Conservation (phyloP, 441 rosid species). For the Viola pubescens region DNA sequence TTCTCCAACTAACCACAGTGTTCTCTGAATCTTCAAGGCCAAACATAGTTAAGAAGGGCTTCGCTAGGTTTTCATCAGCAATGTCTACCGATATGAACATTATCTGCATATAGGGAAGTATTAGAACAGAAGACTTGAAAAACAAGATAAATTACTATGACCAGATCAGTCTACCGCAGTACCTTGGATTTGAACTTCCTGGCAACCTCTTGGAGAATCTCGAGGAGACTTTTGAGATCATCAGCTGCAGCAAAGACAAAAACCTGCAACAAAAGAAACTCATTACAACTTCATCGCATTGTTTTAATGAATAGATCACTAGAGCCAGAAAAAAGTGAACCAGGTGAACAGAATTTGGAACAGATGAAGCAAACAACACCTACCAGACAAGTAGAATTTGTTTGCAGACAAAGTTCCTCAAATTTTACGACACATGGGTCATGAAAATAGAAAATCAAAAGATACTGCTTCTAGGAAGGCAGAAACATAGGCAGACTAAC, state of each 20-base stretch:
- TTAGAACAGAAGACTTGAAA: constrained; percentile 4
- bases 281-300: too few species aligned
- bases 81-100: constrained; percentile 63
- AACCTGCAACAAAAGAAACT: constrained; percentile 37
- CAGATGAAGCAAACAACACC: background rate
- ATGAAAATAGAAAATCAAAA: too few species aligned
- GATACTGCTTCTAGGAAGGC: too few species aligned
- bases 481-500: too few species aligned
- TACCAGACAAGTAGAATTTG: too few species aligned
- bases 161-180: constrained; percentile 12
- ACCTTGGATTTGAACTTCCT: constrained; percentile 72
- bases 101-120: constrained; percentile 38
- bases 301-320: too few species aligned
- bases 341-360: background rate
- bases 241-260: constrained; percentile 54
- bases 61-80: constrained; percentile 65
- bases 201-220: constrained; percentile 68
- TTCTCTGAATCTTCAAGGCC: constrained; percentile 71
- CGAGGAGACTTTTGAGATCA: constrained; percentile 45
- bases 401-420: too few species aligned
- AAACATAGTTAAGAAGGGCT: constrained; percentile 78
- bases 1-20: constrained; percentile 45
- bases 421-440: too few species aligned
- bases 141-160: constrained; percentile 8
- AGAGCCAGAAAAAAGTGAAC: too few species aligned